A percentile compares a stretch with the other conserved stretches of the same genome.
Conservation (phyloP, 495 filamentous ascomycete species). For the Melanomma pulvis-pyrius region DNA sequence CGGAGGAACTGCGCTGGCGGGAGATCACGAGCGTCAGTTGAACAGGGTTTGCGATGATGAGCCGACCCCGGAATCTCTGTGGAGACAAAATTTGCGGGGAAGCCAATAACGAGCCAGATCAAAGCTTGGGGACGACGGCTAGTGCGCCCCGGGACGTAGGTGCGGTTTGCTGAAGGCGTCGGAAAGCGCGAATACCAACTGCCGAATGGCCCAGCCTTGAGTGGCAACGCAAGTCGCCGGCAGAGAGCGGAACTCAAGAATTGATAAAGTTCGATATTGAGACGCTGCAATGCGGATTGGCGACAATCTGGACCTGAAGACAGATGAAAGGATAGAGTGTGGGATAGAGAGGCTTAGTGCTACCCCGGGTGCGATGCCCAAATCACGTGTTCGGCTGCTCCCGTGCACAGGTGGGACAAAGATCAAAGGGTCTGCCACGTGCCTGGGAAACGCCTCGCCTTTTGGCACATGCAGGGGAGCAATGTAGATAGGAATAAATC, state of each 20-base stretch:
- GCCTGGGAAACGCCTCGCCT: too few relatives aligned
- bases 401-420: too few relatives aligned
- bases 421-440: too few relatives aligned
- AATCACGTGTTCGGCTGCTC: neutral
- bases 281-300: neutral
- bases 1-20: neutral
- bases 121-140: neutral
- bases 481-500: too few relatives aligned
- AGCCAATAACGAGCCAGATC: neutral
- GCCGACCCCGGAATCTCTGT: neutral
- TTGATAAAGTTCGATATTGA: neutral
- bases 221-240: neutral
- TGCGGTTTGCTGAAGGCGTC: neutral
- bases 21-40: neutral
- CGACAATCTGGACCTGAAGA: neutral
- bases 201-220: neutral
- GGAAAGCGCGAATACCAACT: slow-evolving; percentile 5
- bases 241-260: neutral
- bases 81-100: slow-evolving; percentile 9
- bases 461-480: too few relatives aligned
- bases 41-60: neutral
- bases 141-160: neutral
- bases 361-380: neutral
- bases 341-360: neutral
- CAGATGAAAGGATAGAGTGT: neutral